Percentiles rank a stretch among this genome's conserved stretches.
Conservation (phyloP, 2,329 filamentous ascomycete genomes). For the Onygenales sp. region DNA sequence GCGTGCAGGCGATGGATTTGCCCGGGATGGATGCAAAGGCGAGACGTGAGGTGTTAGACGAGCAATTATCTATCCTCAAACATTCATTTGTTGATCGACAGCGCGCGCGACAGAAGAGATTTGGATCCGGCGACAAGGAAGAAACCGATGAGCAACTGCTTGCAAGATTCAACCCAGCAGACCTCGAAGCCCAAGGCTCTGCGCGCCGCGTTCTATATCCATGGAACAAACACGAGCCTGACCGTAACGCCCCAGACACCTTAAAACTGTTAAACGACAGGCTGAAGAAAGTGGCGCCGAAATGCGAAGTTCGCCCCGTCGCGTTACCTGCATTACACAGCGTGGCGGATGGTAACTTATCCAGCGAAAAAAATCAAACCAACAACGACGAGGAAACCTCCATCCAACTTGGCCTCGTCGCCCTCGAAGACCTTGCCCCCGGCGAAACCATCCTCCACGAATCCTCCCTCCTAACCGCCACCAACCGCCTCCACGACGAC, state of each 20-base stretch:
- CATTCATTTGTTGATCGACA: constrained; percentile 12
- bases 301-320: constrained; percentile 68
- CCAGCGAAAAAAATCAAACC: constrained; percentile 9
- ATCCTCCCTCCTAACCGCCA: constrained; percentile 77
- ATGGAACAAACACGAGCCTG: constrained; percentile 53
- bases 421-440: constrained; percentile 66
- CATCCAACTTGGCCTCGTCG: constrained; percentile 81
- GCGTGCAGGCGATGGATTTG: constrained; percentile 21
- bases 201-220: constrained; percentile 50
- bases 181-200: constrained; percentile 28
- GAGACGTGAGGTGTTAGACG: constrained; percentile 11
- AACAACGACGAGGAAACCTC: constrained; percentile 32
- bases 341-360: constrained; percentile 12
- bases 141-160: constrained; percentile 13
- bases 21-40: constrained; percentile 8
- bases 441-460: constrained; percentile 72
- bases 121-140: not conserved
- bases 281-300: constrained; percentile 62
- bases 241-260: constrained; percentile 44
- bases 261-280: constrained; percentile 63
- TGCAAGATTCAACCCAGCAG: constrained; percentile 20
- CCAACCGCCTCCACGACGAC: constrained; percentile 75
- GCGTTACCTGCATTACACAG: constrained; percentile 59
- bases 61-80: constrained; percentile 22
- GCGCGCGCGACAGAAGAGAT: not conserved